These are phyloP conservation scores for Hippophae tibetana DNA, from an alignment of 306 rosid genomes.

Conservation along the genomic window DNA sequence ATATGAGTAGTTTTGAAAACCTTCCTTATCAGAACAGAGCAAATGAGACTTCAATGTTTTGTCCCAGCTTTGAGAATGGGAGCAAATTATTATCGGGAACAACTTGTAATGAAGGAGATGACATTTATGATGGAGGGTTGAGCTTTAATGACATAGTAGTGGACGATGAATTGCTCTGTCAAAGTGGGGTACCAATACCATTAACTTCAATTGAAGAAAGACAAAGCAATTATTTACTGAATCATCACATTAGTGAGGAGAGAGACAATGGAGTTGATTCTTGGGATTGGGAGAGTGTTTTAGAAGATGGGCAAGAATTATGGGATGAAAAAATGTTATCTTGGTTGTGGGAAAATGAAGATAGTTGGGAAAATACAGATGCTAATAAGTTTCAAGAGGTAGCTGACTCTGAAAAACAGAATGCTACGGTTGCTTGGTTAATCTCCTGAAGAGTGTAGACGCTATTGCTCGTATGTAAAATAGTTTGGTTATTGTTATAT, in stretches of 20 bases:
- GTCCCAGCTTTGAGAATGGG: neutral
- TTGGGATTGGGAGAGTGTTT: conserved; percentile 39
- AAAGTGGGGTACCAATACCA: conserved; percentile 18
- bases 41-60: too few relatives aligned
- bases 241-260: neutral
- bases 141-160: conserved; percentile 23
- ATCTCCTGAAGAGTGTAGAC: conserved; percentile 24
- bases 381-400: conserved; percentile 7
- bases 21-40: too few relatives aligned
- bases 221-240: conserved; percentile 11
- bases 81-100: neutral
- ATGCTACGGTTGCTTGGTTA: conserved; percentile 41
- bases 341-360: conserved; percentile 34
- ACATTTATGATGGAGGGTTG: conserved; percentile 23
- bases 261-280: neutral
- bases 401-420: conserved; percentile 25
- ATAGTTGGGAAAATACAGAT: conserved; percentile 14
- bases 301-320: conserved; percentile 10
- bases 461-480: too few relatives aligned
- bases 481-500: too few relatives aligned
- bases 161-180: conserved; percentile 10
- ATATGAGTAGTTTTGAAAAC: too few relatives aligned
- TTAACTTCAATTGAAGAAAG: conserved; percentile 26
- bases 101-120: neutral
- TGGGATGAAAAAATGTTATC: conserved; percentile 21